Conservation (phyloP, 2,329 filamentous ascomycete genomes). For the Diaporthe aspalathi region DNA sequence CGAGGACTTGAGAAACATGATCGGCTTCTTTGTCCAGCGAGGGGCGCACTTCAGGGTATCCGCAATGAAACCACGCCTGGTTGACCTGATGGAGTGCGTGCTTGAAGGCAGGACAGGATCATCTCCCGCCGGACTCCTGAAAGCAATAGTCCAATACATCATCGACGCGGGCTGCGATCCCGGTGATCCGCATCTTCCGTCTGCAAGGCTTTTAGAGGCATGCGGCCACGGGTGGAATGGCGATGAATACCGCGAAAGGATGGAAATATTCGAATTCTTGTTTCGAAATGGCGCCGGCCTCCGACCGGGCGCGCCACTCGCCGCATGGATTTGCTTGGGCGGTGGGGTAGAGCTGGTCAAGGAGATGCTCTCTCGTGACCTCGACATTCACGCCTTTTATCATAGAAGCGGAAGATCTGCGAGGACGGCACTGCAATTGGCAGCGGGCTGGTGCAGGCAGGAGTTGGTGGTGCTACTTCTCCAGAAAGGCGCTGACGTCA, state of each 20-base stretch:
- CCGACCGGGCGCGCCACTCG: neutral
- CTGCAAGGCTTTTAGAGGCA: neutral
- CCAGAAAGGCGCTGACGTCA: neutral
- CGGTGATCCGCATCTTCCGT: neutral
- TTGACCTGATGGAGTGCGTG: neutral
- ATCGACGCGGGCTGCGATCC: neutral
- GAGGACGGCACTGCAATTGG: neutral
- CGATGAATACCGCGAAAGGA: too few species aligned
- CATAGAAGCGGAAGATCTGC: rapidly evolving
- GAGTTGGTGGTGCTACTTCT: neutral
- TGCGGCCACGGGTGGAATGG: neutral
- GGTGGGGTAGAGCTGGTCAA: neutral
- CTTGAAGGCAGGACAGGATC: rapidly evolving
- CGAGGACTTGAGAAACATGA: neutral
- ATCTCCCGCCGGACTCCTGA: neutral
- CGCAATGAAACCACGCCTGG: neutral
- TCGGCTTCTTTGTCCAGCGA: neutral
- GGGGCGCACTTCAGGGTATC: neutral
- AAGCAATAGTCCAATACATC: neutral
- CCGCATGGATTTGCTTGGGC: neutral
- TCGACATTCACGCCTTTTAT: neutral
- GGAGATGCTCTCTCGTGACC: neutral
- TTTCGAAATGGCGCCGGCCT: neutral
- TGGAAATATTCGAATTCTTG: neutral
- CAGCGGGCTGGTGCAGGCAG: neutral